Percentiles rank a stretch among this genome's conserved stretches.
Conservation (phyloP, 192 early-diverging fungal genomes). For the Entomortierella beljakovae region DNA sequence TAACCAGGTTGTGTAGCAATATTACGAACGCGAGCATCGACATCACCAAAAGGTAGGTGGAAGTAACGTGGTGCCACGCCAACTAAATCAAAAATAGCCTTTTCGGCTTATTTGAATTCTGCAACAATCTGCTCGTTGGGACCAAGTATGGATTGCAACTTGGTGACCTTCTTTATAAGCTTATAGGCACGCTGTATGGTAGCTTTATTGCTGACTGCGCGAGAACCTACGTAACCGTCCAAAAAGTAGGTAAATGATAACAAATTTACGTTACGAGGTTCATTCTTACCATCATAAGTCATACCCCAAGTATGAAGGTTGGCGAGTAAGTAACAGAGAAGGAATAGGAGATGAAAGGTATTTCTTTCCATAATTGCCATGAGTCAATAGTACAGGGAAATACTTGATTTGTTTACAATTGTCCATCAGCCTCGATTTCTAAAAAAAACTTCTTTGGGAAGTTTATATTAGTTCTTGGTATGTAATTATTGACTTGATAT, state of each 20-base stretch:
- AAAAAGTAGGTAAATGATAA: neutral
- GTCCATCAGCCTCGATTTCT: too few relatives aligned
- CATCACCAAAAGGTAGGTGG: conserved; percentile 60
- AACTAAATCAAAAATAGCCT: conserved; percentile 60
- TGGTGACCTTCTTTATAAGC: conserved; percentile 65
- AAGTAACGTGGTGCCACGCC: conserved; percentile 62
- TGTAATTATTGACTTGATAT: too few relatives aligned
- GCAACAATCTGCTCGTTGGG: conserved; percentile 62
- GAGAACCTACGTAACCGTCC: conserved; percentile 50
- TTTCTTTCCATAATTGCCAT: too few relatives aligned
- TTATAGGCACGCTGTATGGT: conserved; percentile 49
- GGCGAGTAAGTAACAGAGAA: too few relatives aligned
- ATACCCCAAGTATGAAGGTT: conserved; percentile 56
- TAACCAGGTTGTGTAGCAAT: conserved; percentile 59
- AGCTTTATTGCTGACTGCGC: conserved; percentile 54
- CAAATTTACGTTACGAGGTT: too few relatives aligned
- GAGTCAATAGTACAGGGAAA: too few relatives aligned
- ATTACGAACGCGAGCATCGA: conserved; percentile 60
- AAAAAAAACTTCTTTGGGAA: too few relatives aligned
- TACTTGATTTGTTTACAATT: too few relatives aligned
- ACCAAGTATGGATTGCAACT: conserved; percentile 74
- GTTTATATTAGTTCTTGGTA: too few relatives aligned
- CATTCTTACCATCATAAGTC: conserved; percentile 59
- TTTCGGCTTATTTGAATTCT: conserved; percentile 75
- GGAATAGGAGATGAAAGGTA: too few relatives aligned